Base-by-base conservation (phyloP, 2,329 filamentous ascomycete species). In the Metarhizium album region DNA sequence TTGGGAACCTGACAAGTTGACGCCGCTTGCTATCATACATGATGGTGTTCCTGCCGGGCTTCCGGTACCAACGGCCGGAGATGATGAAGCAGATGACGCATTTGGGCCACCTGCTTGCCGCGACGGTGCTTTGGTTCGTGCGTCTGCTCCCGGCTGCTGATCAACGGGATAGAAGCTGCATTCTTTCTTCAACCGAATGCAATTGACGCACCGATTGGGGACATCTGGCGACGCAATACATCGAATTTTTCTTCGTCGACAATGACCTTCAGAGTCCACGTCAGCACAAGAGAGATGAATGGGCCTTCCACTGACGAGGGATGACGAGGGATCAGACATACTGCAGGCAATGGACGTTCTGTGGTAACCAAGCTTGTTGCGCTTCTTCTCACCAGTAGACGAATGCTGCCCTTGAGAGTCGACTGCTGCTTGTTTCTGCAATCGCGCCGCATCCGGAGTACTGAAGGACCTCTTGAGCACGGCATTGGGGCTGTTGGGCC, bases 361-460 rank as follows among this genome's bases (percentile, higher is more conserved):
- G 71, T 96, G 91, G 65, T 97, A 97, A 38, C 91, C 91, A 54
- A 97, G 76, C 70, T 95, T 96, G 68, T 95, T 96, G 63, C 90
- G 82, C 54, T 72, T 76, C 67, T 76, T 80, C 53, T 80, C 77
- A 35, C 66, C 69, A n/a, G 69, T 58, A 29, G 67, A 59, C 23
- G 64, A 64, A 49, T 68, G 52, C 37, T 55, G 52, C 5, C 54
- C 45, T 23, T 62, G 56, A 22, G 56, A 49, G 18, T 62, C 61
- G 22, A 63, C 58, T 7, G 49, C 48, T 38, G 64, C 62, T 49
- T 62, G 60, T 54, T 60, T 66, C 60, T 68, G 68, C 56, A 71
- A 67, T 47, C 67, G 68, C 55, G 68, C 69, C 53, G 73, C 67
- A 61, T 71, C 72, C 58, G 75, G 71, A 43, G 72, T 74, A 55